Evolutionary conservation across 176 grass and related monocot genomes (phyloP), one percentile per base, ranked within the genome.

Genomic region (Triticum urartu): DNA sequence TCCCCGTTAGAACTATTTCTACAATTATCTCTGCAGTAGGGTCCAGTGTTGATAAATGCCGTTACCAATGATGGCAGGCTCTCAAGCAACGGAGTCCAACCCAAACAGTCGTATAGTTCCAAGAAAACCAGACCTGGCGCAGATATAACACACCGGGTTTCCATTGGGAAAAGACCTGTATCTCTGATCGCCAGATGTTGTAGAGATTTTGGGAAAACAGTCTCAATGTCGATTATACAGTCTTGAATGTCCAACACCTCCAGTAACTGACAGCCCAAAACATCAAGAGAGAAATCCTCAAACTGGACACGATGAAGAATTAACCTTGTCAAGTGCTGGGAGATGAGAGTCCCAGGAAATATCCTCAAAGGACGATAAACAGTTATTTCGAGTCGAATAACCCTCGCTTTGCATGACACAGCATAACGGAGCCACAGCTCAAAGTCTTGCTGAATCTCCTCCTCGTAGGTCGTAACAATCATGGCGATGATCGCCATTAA

Each of bases 401-500:
- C 66, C 32, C 15, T 34, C 14, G 32, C 66, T 68, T 68, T 36
- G 66, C 32, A 20, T 1, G 32, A 36, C 15, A 68, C 30, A 1
- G 66, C 66, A 36, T 68, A 68, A 7, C 7, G 65, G 15, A 68
- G 30, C 66, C 66, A 68, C 32, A 35, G 66, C 1, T 68, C 66
- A 21, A 36, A 6, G 26, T 67, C 2, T 13, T 12, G 5, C 3
- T 22, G 1, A 22, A 6, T 11, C 20, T 72, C 20, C 11, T n/a
- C 4, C 35, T 2, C 20, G 1, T 1, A 0, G 9, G 20, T 2
- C 20, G 0, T 1, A 0, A 4, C 4, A 10, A 21, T 3, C 0
- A 30, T 5, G 25, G 26, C 5, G 34, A 35, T 12, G 54, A 21
- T 20, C 54, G 3, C 5, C 47, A 50, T 2, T 0, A 38, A 20